Evolutionary conservation across 2,329 filamentous ascomycete species (phyloP).

Genomic region (Talaromyces atroroseus): DNA sequence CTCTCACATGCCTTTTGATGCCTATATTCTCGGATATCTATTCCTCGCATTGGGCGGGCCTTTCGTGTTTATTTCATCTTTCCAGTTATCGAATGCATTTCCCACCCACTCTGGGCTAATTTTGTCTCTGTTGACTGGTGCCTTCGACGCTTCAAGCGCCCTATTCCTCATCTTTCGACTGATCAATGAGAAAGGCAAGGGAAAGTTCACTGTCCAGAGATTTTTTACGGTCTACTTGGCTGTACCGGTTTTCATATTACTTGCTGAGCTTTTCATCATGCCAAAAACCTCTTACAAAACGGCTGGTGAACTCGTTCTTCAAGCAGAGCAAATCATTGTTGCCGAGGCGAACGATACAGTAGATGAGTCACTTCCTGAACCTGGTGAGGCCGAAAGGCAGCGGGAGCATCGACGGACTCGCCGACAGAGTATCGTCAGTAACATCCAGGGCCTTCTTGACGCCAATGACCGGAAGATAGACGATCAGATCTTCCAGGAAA

Average conservation of each 20-base stretch:
- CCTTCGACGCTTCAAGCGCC: conserved; percentile 77
- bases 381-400: conserved; percentile 41
- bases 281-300: conserved; percentile 76
- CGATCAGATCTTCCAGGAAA: conserved; percentile 17
- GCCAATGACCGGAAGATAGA: conserved; percentile 13
- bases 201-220: conserved; percentile 55
- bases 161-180: conserved; percentile 71
- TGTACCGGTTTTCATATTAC: conserved; percentile 62
- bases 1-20: conserved; percentile 62
- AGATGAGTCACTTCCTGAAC: conserved; percentile 50
- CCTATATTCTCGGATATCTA: conserved; percentile 66
- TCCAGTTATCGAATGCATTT: conserved; percentile 80
- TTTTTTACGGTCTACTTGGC: conserved; percentile 70
- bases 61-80: conserved; percentile 76
- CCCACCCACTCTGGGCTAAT: conserved; percentile 72
- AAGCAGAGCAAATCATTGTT: conserved; percentile 53
- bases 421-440: conserved; percentile 59
- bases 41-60: conserved; percentile 73
- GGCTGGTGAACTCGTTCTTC: conserved; percentile 71
- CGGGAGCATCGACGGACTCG: conserved; percentile 54
- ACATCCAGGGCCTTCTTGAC: conserved; percentile 70
- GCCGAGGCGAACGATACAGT: conserved; percentile 54
- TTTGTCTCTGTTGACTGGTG: conserved; percentile 70
- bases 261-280: conserved; percentile 66
- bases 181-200: conserved; percentile 56